Evolutionary conservation across 305 asterid genomes (phyloP), one percentile per base, ranked within the genome.

Genomic region (Fraxinus angustifolia): DNA sequence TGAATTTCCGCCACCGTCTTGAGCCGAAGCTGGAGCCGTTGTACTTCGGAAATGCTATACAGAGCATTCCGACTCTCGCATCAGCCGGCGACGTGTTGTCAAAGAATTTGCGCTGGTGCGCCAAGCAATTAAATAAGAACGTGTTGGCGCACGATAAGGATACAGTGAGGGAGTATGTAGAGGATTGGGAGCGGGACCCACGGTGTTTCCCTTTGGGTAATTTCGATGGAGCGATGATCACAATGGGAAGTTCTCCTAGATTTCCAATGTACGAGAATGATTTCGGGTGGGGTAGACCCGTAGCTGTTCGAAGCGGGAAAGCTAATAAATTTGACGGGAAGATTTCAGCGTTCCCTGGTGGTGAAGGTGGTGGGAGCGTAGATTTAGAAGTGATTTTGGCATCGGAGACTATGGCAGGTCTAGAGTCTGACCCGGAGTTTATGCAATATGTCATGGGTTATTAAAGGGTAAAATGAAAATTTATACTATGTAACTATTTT

Each of bases 251-350:
- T 17, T 89, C 91, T 28, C 89, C 91, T 12, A 53, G 91, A 21
- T 89, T 89, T 65, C 91, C 91, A 0, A 88, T 88, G 91, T 88
- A 85, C 81, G 90, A 88, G 0, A 88, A 88, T 31, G 91, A 88
- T 82, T 88, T 88, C 72, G 91, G 91, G 81, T 88, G 91, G 91
- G 91, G 90, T 30, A 80, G 85, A 31, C 91, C 91, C 6, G 75
- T 85, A 0, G 85, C 84, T 0, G 87, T 88, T 31, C 85, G 88
- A 74, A 88, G 91, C 78, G 91, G 91, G 10, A 73, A 78, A 73
- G 91, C 90, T 2, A 88, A 88, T 12, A 88, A 88, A 28, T 88
- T 88, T 12, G 91, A 88, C 62, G 91, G 91, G 7, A 88, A 88
- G 88, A 88, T 88, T 4, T 89, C 91, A 10, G 91, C 91, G 0